A percentile compares a stretch with the other conserved stretches of the same genome.
phyloP scores from a whole-genome alignment of 768 basidiomycete species.

The Pulveroboletus sp. region DNA sequence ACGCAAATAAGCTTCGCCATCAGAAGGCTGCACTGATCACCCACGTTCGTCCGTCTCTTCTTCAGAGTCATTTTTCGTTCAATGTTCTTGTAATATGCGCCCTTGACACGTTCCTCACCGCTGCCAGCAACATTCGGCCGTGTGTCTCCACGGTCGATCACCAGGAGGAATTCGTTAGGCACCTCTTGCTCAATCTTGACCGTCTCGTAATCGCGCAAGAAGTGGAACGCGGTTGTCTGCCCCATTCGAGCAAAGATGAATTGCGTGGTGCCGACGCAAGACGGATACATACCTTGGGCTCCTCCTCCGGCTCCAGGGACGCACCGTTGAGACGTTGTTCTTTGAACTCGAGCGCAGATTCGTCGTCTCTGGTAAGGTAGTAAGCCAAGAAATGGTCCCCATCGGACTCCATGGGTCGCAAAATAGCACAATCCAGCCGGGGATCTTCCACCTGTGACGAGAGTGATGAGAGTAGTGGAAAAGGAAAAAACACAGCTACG shows the following conservation, averaged over 20 bases:
- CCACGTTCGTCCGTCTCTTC: conserved; percentile 76
- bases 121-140: conserved; percentile 33
- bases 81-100: conserved; percentile 87
- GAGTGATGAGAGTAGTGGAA: neutral
- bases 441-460: conserved; percentile 62
- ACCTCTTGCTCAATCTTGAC: conserved; percentile 85
- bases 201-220: conserved; percentile 81
- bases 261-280: neutral
- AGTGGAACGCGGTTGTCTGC: conserved; percentile 68
- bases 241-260: neutral
- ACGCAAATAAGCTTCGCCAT: neutral
- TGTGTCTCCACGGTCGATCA: conserved; percentile 58
- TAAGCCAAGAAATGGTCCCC: conserved; percentile 86
- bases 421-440: conserved; percentile 77
- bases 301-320: conserved; percentile 45
- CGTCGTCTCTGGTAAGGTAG: conserved; percentile 75
- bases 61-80: conserved; percentile 85
- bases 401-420: conserved; percentile 84
- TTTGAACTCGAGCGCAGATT: conserved; percentile 63
- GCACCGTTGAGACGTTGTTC: conserved; percentile 41
- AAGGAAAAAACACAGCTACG: neutral
- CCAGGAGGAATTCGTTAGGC: conserved; percentile 76
- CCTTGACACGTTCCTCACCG: conserved; percentile 44
- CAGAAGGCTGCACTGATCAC: conserved; percentile 18
- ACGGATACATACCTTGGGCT: conserved; percentile 46